phyloP scores from a whole-genome alignment of 371 early-diverging fungal species.

The Mortierella sp. region DNA sequence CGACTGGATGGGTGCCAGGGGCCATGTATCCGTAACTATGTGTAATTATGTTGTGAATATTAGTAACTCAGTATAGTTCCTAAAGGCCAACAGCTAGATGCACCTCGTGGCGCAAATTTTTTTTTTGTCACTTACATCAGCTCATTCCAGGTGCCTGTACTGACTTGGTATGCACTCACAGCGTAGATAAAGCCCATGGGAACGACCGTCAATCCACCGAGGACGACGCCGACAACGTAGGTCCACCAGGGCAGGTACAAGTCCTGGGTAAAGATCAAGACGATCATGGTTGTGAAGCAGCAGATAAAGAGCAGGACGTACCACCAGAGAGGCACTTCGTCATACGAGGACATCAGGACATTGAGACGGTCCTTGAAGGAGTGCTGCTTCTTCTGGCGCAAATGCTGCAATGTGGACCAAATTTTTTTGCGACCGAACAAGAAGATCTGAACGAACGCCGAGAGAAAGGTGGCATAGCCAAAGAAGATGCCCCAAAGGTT shows the following conservation, averaged over 20 bases:
- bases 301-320: conserved; percentile 37
- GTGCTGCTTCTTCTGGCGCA: conserved; percentile 37
- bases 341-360: conserved; percentile 47
- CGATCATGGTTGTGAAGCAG: conserved; percentile 52
- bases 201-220: conserved; percentile 47
- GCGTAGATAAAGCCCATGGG: conserved; percentile 59
- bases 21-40: conserved; percentile 55
- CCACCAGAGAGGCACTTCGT: conserved; percentile 55
- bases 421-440: conserved; percentile 53
- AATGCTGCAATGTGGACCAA: conserved; percentile 33
- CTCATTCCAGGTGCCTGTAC: conserved; percentile 55
- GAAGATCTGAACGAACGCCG: conserved; percentile 54
- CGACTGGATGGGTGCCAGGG: conserved; percentile 53
- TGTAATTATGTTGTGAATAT: not conserved
- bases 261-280: conserved; percentile 50
- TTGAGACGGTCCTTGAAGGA: conserved; percentile 51
- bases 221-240: conserved; percentile 45
- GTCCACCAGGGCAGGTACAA: conserved; percentile 56
- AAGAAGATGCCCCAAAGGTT: conserved; percentile 55
- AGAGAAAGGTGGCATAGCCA: conserved; percentile 55
- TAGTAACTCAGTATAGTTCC: not conserved
- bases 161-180: conserved; percentile 53
- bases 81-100: too few relatives aligned
- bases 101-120: too few relatives aligned
- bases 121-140: conserved; percentile 33